phyloP scores from a whole-genome alignment of 2,329 filamentous ascomycete genomes.

The Monosporascus sp. region DNA sequence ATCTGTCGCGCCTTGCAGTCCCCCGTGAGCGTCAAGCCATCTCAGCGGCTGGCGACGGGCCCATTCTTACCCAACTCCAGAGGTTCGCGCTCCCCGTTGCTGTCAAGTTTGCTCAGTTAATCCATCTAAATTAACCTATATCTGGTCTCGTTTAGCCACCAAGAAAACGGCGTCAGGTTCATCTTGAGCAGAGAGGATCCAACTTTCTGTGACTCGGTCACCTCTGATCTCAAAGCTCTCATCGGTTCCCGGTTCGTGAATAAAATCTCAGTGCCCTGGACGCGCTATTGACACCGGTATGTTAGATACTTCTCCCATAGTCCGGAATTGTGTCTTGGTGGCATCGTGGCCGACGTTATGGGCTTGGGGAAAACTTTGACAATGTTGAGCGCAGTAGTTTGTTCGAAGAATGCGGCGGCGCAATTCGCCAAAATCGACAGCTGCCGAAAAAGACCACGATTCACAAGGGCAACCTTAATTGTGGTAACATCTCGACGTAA shows the following conservation, averaged over 20 bases:
- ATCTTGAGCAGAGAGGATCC: slow-evolving; percentile 1
- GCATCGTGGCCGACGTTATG: slow-evolving; percentile 2
- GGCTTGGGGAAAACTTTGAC: slow-evolving; percentile 2
- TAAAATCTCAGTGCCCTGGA: too few species aligned
- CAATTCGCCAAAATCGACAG: too few species aligned
- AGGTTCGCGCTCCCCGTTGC: not conserved
- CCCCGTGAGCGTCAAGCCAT: not conserved
- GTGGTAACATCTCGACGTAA: too few species aligned
- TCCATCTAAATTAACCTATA: not conserved
- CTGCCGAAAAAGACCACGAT: too few species aligned
- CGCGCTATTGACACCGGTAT: too few species aligned
- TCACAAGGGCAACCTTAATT: too few species aligned
- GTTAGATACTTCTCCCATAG: not conserved
- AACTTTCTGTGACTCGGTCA: not conserved
- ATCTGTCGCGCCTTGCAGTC: not conserved
- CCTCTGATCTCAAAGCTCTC: not conserved
- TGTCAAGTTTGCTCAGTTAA: not conserved
- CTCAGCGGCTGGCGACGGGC: not conserved
- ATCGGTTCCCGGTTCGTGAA: too few species aligned
- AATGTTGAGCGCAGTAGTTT: not conserved
- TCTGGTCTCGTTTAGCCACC: not conserved
- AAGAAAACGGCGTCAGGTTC: slow-evolving; percentile 1
- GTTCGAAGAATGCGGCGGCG: not conserved
- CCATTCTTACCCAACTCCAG: not conserved
- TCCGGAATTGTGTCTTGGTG: not conserved